Evolutionary conservation across 176 grass and related monocot species (phyloP), one percentile per base, ranked within the genome.

Genomic region (Miscanthus lutarioriparius): DNA sequence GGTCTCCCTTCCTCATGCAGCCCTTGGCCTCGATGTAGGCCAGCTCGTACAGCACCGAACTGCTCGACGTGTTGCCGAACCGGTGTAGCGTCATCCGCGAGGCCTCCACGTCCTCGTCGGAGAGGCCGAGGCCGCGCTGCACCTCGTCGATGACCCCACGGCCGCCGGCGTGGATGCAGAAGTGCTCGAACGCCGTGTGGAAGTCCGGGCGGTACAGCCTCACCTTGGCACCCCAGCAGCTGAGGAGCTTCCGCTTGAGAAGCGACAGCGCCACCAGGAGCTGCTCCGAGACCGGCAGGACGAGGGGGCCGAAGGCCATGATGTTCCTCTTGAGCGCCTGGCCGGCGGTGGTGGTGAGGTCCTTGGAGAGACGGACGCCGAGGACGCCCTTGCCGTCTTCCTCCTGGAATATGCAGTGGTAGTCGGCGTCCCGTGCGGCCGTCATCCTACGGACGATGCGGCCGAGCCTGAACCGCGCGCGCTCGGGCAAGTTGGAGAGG

Each of bases 61-160:
- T 77, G 83, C 83, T 78, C 2, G 83, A 85, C 23, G 70, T 77
- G 75, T 85, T 85, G 0, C 83, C 83, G 74, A 76, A 79, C 32
- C 83, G 61, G 61, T 85, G 75, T n/a, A 85, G 71, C 73, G 83
- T 77, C 83, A 85, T 85, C 58, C 64, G 43, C 63, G 83, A 72
- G 25, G 83, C 74, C 75, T 85, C 83, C 15, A 67, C 65, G 32
- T 85, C 83, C n/a, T 69, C 45, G 35, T 85, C 75, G 3, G 68
- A 39, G 4, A 85, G 75, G 2, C 56, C 83, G 9, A 85, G 75
- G 0, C 83, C 62, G 32, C 64, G 74, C 83, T 67, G 71, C 26
- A 67, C 63, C 44, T 39, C 64, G 74, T 83, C 80, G 67, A 78
- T 77, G 10, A 76, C 74, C 16, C 37, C 61, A 0, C 63, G 63